Conservation (phyloP, 2,329 filamentous ascomycete species). For the Colletotrichum sojae region DNA sequence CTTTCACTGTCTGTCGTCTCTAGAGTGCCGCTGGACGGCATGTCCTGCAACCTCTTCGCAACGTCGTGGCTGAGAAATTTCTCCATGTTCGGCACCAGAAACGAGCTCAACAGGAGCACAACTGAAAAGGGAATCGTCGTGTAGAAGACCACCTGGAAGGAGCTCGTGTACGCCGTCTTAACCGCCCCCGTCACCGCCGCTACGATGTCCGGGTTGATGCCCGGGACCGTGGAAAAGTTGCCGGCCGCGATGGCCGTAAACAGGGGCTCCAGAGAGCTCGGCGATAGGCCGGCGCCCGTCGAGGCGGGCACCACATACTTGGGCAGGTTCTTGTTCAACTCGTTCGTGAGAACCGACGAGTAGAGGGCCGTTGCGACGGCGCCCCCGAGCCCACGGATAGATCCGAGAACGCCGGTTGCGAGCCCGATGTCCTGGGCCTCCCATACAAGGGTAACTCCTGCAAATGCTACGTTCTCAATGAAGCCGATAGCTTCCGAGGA, state of each 20-base stretch:
- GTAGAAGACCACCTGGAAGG: constrained; percentile 60
- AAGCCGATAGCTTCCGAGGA: constrained; percentile 50
- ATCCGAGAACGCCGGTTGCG: constrained; percentile 59
- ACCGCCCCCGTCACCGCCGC: constrained; percentile 51
- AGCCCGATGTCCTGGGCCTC: constrained; percentile 63
- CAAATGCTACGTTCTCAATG: constrained; percentile 57
- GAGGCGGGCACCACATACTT: constrained; percentile 53
- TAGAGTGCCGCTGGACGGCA: background rate
- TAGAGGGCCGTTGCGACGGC: constrained; percentile 55
- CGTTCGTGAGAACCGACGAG: constrained; percentile 53
- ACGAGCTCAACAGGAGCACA: constrained; percentile 54
- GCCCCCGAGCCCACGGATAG: constrained; percentile 59
- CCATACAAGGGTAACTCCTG: constrained; percentile 60
- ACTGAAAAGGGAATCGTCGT: constrained; percentile 56
- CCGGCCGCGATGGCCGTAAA: constrained; percentile 51
- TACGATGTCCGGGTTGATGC: constrained; percentile 51
- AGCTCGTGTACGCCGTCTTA: constrained; percentile 57
- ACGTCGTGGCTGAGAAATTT: constrained; percentile 59
- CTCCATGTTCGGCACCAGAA: constrained; percentile 58
- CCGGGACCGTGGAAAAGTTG: constrained; percentile 50
- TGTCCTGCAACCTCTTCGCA: constrained; percentile 57
- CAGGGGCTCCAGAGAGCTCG: constrained; percentile 49
- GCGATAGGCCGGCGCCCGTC: constrained; percentile 52
- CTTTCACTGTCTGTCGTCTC: background rate
- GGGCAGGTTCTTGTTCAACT: constrained; percentile 51